Evolutionary conservation across 75 land plant genomes (phyloP), one percentile per base, ranked within the genome.

Genomic region (Selaginella tamariscina): DNA sequence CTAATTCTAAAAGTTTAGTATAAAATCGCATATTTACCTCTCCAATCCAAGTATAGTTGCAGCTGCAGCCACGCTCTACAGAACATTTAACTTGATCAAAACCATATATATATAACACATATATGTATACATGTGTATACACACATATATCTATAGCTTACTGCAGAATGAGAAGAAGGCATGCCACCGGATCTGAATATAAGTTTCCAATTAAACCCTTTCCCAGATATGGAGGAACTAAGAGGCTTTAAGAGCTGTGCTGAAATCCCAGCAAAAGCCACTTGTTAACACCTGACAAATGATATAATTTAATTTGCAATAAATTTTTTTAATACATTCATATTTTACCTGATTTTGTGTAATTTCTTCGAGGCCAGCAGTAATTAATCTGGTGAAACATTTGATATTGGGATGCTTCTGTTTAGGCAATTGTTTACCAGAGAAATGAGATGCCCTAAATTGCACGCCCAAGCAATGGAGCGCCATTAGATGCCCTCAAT

Each of bases 101-200:
- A n/a, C n/a, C n/a, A n/a, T n/a, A n/a, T n/a, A n/a, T n/a, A n/a
- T n/a, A n/a, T n/a, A n/a, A n/a, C n/a, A n/a, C n/a, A n/a, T 23
- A n/a, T n/a, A n/a, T n/a, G n/a, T n/a, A n/a, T n/a, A n/a, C n/a
- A n/a, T n/a, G n/a, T n/a, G n/a, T n/a, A n/a, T n/a, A n/a, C n/a
- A n/a, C n/a, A n/a, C n/a, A n/a, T n/a, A n/a, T n/a, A n/a, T n/a
- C n/a, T n/a, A n/a, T n/a, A n/a, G n/a, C 62, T 71, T 76, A 93
- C 95, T 27, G 98, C 82, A 33, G 98, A 86, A 80, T 93, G 98
- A 57, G 86, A 73, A n/a, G 96, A 93, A 31, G 98, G 98, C 79
- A 89, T 89, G 9, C 97, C 95, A 0, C 95, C 94, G 32, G 95
- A 72, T 30, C 71, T 75, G 60, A 86, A 1, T 24, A 76, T 71